A percentile compares a stretch with the other conserved stretches of the same genome.
Conservation (phyloP, 768 basidiomycete species). For the Agrocybe pediades region DNA sequence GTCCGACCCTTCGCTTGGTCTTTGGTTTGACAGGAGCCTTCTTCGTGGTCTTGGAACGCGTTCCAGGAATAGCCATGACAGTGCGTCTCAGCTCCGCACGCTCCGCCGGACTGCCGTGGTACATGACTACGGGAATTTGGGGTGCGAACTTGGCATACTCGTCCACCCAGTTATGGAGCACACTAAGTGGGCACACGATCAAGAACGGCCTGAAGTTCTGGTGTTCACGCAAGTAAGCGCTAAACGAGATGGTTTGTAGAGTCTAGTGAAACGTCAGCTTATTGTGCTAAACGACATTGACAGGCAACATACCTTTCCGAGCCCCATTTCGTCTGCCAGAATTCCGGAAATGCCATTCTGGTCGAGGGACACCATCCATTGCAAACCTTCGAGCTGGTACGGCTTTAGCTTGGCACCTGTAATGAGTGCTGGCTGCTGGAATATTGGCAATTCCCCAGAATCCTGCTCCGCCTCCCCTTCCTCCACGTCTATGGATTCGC, state of each 20-base stretch:
- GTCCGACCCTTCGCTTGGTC: constrained; percentile 16
- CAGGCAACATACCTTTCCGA: constrained; percentile 65
- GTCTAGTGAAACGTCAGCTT: constrained; percentile 52
- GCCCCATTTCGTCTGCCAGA: constrained; percentile 94
- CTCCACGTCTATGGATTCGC: constrained; percentile 19
- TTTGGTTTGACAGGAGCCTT: constrained; percentile 16
- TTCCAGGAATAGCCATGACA: constrained; percentile 43
- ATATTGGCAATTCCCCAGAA: constrained; percentile 36
- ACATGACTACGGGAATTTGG: constrained; percentile 88
- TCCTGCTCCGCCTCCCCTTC: constrained; percentile 17
- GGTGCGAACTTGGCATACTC: constrained; percentile 89
- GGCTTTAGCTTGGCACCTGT: constrained; percentile 86
- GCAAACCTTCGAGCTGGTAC: constrained; percentile 92
- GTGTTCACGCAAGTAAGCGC: constrained; percentile 82
- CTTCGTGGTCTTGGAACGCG: constrained; percentile 19
- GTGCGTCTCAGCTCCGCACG: constrained; percentile 78
- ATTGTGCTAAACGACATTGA: neutral
- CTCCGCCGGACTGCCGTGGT: constrained; percentile 83
- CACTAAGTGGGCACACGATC: constrained; percentile 90
- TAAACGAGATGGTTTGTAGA: constrained; percentile 92
- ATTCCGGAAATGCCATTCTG: constrained; percentile 86
- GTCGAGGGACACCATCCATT: constrained; percentile 92
- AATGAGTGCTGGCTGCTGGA: constrained; percentile 76
- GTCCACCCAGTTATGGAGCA: constrained; percentile 87
- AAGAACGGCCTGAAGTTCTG: constrained; percentile 76